Conservation (phyloP, 2,329 filamentous ascomycete genomes). For the Pestalotiopsis sp. region DNA sequence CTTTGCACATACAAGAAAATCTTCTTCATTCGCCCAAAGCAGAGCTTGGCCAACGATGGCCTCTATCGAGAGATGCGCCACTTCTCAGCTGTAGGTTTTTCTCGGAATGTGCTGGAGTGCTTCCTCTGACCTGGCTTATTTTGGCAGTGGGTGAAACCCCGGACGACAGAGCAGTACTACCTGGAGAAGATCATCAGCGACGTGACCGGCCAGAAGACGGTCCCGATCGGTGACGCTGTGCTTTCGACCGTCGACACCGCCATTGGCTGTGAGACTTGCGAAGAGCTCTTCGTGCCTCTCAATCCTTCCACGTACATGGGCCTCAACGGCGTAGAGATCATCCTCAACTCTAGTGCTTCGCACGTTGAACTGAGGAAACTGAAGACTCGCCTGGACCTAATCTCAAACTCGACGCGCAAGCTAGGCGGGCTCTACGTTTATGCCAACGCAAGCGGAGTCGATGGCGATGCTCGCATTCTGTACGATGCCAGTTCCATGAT, state of each 20-base stretch:
- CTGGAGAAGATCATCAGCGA: slow-evolving; percentile 31
- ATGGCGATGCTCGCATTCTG: neutral
- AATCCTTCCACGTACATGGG: neutral
- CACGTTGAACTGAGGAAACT: neutral
- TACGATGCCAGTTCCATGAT: neutral
- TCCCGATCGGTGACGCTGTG: slow-evolving; percentile 41
- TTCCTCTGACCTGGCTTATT: slow-evolving; percentile 28
- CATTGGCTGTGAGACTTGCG: slow-evolving; percentile 37
- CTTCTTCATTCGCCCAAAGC: slow-evolving; percentile 70
- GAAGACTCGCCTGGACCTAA: neutral
- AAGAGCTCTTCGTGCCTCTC: neutral
- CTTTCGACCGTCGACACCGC: slow-evolving; percentile 38
- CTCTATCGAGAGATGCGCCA: slow-evolving; percentile 60
- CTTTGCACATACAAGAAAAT: slow-evolving; percentile 67
- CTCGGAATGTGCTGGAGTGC: neutral
- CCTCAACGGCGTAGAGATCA: neutral
- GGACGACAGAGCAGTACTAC: slow-evolving; percentile 37
- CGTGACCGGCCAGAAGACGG: slow-evolving; percentile 32
- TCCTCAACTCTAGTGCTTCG: neutral
- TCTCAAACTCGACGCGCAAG: neutral
- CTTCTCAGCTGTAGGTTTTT: slow-evolving; percentile 37
- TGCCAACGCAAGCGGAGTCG: neutral
- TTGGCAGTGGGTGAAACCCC: slow-evolving; percentile 37
- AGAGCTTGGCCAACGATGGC: slow-evolving; percentile 71
- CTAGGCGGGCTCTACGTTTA: neutral